phyloP scores from a whole-genome alignment of 2,329 filamentous ascomycete genomes.

The Cercospora citrullina region DNA sequence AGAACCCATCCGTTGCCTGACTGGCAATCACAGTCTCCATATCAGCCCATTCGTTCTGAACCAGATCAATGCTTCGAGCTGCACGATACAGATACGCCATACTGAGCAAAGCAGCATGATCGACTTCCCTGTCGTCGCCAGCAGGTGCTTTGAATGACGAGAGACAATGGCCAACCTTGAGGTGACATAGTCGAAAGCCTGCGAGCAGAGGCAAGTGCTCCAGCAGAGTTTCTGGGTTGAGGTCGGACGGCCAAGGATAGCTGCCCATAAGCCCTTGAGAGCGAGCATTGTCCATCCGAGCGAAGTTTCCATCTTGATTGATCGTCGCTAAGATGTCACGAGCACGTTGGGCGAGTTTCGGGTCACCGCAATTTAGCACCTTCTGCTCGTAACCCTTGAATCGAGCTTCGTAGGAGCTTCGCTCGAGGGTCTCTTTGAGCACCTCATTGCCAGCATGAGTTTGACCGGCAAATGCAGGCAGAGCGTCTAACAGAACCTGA shows the following conservation, averaged over 20 bases:
- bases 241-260: not conserved
- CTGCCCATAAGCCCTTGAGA: not conserved
- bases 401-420: not conserved
- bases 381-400: not conserved
- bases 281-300: not conserved
- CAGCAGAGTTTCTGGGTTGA: not conserved
- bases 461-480: not conserved
- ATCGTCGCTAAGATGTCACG: not conserved
- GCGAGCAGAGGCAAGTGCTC: not conserved
- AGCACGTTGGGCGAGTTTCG: not conserved
- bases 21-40: conserved; percentile 10
- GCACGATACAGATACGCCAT: conserved; percentile 9
- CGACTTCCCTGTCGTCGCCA: not conserved
- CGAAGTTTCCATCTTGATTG: not conserved
- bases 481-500: not conserved
- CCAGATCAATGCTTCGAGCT: not conserved
- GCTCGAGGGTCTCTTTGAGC: not conserved
- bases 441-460: not conserved
- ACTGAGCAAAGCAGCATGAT: not conserved
- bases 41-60: not conserved
- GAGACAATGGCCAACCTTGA: not conserved
- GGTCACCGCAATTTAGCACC: not conserved
- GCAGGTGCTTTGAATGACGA: not conserved
- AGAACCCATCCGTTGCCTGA: not conserved
- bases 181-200: not conserved